A percentile compares a stretch with the other conserved stretches of the same genome.
These are phyloP conservation scores for Colletotrichum liaoningense DNA, from an alignment of 2,329 filamentous ascomycete genomes.

Conservation along the genomic window DNA sequence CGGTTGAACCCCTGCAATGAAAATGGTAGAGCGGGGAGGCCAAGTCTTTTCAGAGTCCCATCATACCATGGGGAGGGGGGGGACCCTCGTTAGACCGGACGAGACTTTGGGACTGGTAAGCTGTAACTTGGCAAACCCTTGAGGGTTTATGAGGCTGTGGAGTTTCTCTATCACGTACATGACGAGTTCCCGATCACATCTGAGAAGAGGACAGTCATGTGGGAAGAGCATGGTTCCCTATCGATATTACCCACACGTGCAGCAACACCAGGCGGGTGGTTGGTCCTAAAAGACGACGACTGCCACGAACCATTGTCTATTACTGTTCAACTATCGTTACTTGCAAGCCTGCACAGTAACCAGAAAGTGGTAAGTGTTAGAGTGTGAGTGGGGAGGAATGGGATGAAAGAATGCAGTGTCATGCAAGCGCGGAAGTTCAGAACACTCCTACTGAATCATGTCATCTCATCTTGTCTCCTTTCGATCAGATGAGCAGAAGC, in stretches of 20 bases:
- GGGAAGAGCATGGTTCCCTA: background rate
- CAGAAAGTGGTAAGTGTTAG: too few relatives aligned
- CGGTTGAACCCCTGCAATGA: conserved; percentile 11
- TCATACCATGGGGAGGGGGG: too few relatives aligned
- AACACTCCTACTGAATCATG: conserved; percentile 11
- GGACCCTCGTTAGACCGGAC: background rate
- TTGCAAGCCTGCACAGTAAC: too few relatives aligned
- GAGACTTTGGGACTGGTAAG: background rate
- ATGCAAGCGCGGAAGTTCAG: conserved; percentile 13
- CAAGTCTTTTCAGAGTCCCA: background rate
- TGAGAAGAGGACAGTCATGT: background rate
- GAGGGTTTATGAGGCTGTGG: background rate
- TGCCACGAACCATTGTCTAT: background rate
- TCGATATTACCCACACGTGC: conserved; percentile 26
- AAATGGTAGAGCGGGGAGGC: conserved; percentile 5
- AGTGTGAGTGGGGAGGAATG: background rate
- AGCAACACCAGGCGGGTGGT: conserved; percentile 18
- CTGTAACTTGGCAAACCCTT: background rate
- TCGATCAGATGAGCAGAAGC: background rate
- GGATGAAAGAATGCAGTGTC: conserved; percentile 17
- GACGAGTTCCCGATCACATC: conserved; percentile 9
- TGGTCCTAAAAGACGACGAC: background rate
- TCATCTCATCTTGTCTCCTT: background rate
- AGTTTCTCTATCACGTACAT: background rate
- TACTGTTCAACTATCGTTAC: background rate